Conservation (phyloP, 176 grass and related monocot species). For the Olyra latifolia region DNA sequence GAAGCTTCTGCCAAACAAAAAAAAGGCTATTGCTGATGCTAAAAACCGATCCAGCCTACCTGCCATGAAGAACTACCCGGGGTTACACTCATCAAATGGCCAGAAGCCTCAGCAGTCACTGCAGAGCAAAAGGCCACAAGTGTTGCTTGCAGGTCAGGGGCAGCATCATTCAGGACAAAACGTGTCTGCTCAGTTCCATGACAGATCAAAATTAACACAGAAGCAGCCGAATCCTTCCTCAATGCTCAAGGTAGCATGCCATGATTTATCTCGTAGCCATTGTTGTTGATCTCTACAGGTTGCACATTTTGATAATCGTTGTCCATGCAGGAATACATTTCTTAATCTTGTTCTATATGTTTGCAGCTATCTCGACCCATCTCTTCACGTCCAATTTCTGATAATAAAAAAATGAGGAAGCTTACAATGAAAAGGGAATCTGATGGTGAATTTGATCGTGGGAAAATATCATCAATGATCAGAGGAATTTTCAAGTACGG, state of each 20-base stretch:
- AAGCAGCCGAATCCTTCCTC: conserved; percentile 33
- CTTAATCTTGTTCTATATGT: neutral
- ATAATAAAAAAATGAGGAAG: conserved; percentile 30
- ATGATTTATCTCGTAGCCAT: neutral
- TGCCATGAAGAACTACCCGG: neutral
- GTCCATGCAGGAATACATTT: neutral
- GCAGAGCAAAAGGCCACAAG: conserved; percentile 26
- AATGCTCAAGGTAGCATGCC: conserved; percentile 53
- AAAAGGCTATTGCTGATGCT: conserved; percentile 7
- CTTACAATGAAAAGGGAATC: conserved; percentile 29
- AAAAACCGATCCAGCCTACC: conserved; percentile 8
- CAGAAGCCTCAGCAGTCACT: neutral
- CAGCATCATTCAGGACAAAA: conserved; percentile 13
- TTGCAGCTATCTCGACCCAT: conserved; percentile 40
- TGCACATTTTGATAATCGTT: neutral
- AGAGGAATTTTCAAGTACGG: conserved; percentile 40
- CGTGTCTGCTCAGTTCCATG: conserved; percentile 8
- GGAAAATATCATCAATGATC: conserved; percentile 39
- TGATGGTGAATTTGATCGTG: conserved; percentile 39
- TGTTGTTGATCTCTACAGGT: neutral
- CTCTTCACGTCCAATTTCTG: conserved; percentile 14
- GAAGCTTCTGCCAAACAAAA: conserved; percentile 2
- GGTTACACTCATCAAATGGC: conserved; percentile 9
- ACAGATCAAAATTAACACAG: conserved; percentile 23
- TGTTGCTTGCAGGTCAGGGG: neutral